phyloP scores from a whole-genome alignment of 495 filamentous ascomycete genomes.

The Ascobolus immersus region DNA sequence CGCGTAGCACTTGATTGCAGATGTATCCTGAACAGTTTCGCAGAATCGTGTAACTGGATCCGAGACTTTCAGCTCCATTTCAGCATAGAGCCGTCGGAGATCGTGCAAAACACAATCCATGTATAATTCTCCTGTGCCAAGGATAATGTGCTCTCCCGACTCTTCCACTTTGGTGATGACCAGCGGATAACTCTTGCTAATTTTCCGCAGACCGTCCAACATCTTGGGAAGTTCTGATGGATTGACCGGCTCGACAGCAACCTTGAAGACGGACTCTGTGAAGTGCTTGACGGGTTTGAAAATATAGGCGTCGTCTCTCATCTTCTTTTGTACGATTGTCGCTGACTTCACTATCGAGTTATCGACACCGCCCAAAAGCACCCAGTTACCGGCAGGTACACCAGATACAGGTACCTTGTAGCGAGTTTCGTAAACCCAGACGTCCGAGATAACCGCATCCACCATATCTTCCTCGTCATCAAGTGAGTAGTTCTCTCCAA shows the following conservation, averaged over 20 bases:
- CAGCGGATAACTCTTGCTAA: conserved; percentile 91
- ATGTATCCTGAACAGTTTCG: conserved; percentile 94
- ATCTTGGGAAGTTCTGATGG: conserved; percentile 97
- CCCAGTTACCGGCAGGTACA: conserved; percentile 88
- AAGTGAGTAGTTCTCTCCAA: conserved; percentile 85
- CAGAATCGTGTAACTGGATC: conserved; percentile 94
- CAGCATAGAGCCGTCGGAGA: conserved; percentile 73
- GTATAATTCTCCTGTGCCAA: conserved; percentile 89
- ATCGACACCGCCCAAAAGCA: conserved; percentile 71
- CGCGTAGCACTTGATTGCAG: conserved; percentile 91
- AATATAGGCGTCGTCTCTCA: conserved; percentile 73
- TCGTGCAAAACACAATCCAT: conserved; percentile 98
- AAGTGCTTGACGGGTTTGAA: conserved; percentile 85
- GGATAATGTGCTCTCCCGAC: conserved; percentile 85
- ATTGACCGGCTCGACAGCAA: conserved; percentile 93
- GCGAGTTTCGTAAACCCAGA: conserved; percentile 78
- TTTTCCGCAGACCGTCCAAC: conserved; percentile 83
- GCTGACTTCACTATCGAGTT: conserved; percentile 97
- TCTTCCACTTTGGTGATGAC: conserved; percentile 94
- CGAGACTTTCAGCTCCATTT: conserved; percentile 97
- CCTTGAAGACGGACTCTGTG: conserved; percentile 92
- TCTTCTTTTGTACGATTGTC: conserved; percentile 61
- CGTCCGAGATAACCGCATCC: conserved; percentile 59
- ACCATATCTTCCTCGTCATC: conserved; percentile 98
- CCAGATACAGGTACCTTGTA: conserved; percentile 81